Evolutionary conservation across 176 grass and related monocot genomes (phyloP).

Genomic region (Guadua angustifolia): DNA sequence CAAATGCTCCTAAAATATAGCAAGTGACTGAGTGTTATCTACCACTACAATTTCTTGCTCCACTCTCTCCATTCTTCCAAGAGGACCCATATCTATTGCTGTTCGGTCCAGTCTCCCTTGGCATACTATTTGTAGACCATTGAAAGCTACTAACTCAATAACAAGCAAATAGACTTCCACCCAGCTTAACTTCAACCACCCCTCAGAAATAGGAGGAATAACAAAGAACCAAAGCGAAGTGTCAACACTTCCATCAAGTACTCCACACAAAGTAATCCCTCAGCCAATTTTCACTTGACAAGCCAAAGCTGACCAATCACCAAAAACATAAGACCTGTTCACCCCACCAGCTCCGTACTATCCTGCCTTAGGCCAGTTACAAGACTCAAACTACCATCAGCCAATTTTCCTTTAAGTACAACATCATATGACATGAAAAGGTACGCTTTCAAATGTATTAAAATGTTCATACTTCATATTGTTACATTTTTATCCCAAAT

Average conservation of each 20-base stretch:
- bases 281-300: neutral
- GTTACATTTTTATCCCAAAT: neutral
- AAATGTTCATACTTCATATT: neutral
- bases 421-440: neutral
- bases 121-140: neutral
- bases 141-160: neutral
- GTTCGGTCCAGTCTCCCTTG: neutral
- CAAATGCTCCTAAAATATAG: neutral
- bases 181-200: neutral
- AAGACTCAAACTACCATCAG: constrained; percentile 1
- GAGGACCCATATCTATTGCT: neutral
- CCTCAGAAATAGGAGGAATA: neutral
- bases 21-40: neutral
- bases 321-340: neutral
- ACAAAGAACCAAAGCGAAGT: neutral
- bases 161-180: neutral
- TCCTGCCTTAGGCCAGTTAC: neutral
- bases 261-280: neutral
- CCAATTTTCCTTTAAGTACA: neutral
- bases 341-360: neutral
- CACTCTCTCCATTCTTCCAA: neutral
- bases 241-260: neutral
- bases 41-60: neutral
- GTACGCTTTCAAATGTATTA: neutral
- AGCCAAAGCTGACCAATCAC: neutral